Base-by-base conservation (phyloP, 116 monocot species). In the Trichopus zeylanicus region DNA sequence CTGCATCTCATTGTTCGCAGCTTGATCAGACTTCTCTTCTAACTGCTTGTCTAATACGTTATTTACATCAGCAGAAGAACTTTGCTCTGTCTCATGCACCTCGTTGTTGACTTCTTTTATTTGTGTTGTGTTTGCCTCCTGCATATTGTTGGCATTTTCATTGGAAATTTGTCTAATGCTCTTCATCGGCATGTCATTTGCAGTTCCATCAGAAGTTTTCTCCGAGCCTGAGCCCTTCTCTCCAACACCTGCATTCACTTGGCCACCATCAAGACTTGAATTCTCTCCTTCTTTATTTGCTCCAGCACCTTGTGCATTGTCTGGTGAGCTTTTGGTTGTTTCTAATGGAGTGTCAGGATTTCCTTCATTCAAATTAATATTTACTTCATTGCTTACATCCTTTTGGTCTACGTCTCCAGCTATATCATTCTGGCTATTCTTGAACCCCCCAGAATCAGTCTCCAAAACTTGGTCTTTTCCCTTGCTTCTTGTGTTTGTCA, bases 391-490 rank as follows among this genome's bases (percentile, higher is more conserved):
- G n/a, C 56, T 46, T 20, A 28, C 28, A 61, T 86, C 83, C 25
- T 21, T 59, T 49, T 70, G 56, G 9, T 27, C 31, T 27, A 53
- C 60, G 56, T 67, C 77, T 54, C 66, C 73, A 48, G 62, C 21
- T 20, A 55, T 29, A 67, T 73, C 85, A 26, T 55, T 63, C 5
- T 81, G 60, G 57, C 56, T 73, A n/a, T 82, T 76, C 35, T 73
- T 76, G 51, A 64, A 55, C 12, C 31, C 51, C 56, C 39, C 56
- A 20, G 48, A 42, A 56, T 65, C 61, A 26, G 60, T 69, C 32
- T 79, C 66, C 2, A 59, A 47, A 66, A 59, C 37, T 38, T 63
- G 30, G 21, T 82, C 68, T 31, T 70, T 64, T 37, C 66, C 53
- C 29, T 79, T 74, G 32, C 87, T 65, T 62, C 75, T 81, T 48